Evolutionary conservation across 352 stramenopile species (phyloP).

Genomic region (Globisporangium middletonii): DNA sequence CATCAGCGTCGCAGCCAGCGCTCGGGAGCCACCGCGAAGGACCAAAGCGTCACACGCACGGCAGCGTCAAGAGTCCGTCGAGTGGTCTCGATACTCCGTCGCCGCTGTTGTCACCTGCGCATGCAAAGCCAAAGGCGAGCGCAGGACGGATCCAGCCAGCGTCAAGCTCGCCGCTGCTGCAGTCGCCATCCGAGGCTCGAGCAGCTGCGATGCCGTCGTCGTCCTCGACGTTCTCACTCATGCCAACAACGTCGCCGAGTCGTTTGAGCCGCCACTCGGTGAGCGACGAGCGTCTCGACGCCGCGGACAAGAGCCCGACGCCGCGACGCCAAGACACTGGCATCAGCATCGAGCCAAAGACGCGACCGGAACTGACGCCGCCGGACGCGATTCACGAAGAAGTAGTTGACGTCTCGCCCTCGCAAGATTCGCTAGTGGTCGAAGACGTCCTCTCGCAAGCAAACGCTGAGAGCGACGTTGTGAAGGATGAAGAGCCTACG

Average conservation of each 20-base stretch:
- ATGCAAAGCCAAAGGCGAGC: slow-evolving; percentile 5
- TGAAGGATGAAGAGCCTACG: not conserved
- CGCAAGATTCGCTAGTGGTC: not conserved
- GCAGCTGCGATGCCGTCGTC: not conserved
- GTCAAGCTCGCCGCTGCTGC: slow-evolving; percentile 4
- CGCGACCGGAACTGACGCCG: not conserved
- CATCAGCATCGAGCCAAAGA: not conserved
- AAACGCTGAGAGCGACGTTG: not conserved
- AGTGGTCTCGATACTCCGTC: not conserved
- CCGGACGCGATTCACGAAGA: slow-evolving; percentile 5
- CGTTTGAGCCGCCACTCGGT: slow-evolving; percentile 2
- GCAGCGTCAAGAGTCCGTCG: not conserved
- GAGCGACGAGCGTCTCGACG: not conserved
- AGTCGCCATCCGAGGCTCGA: not conserved
- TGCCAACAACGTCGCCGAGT: slow-evolving; percentile 4
- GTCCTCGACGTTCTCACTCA: slow-evolving; percentile 10
- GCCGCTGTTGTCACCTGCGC: too few species aligned
- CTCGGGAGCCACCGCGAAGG: not conserved
- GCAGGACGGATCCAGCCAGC: slow-evolving; percentile 4
- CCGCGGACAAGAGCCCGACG: not conserved
- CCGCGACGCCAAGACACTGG: slow-evolving; percentile 5
- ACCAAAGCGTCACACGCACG: slow-evolving; percentile 1
- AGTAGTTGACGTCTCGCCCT: not conserved
- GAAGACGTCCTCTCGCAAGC: too few species aligned
- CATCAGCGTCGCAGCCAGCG: not conserved